Evolutionary conservation across 148 eudicot genomes (phyloP).

Genomic region (Beta vulgaris): DNA sequence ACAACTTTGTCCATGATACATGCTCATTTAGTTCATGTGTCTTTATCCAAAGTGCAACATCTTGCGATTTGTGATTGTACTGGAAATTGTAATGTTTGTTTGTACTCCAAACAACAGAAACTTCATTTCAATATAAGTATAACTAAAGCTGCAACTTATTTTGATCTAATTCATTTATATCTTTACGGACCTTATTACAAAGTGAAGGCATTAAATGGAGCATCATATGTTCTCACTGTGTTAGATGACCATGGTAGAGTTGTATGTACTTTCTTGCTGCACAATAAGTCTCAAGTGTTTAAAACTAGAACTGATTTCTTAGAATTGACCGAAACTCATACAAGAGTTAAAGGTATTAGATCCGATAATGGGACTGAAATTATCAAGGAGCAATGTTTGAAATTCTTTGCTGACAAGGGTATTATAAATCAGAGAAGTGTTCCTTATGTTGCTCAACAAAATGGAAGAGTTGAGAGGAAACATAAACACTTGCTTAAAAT

Average conservation of each 20-base stretch:
- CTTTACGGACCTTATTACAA: constrained; percentile 6
- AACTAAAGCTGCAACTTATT: neutral
- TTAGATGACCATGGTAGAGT: neutral
- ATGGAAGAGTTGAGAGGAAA: constrained; percentile 4
- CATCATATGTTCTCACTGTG: neutral
- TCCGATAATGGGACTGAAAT: constrained; percentile 4
- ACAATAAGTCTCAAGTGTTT: neutral
- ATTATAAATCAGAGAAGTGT: neutral
- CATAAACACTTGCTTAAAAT: neutral
- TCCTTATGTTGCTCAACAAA: neutral
- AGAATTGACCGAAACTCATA: neutral
- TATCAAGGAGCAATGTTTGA: neutral
- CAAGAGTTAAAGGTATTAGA: neutral
- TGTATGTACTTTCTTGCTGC: neutral
- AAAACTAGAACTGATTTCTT: neutral
- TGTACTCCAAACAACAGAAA: neutral
- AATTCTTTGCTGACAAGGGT: neutral
- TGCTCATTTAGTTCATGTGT: neutral
- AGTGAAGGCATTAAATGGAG: neutral
- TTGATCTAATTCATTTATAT: neutral
- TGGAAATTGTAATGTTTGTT: neutral
- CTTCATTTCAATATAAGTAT: neutral
- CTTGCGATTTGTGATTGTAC: neutral
- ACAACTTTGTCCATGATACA: neutral
- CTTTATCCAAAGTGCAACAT: neutral